Base-by-base conservation (phyloP, 1,139 yeast genomes). In the Kurtzmaniella quercitrusa region DNA sequence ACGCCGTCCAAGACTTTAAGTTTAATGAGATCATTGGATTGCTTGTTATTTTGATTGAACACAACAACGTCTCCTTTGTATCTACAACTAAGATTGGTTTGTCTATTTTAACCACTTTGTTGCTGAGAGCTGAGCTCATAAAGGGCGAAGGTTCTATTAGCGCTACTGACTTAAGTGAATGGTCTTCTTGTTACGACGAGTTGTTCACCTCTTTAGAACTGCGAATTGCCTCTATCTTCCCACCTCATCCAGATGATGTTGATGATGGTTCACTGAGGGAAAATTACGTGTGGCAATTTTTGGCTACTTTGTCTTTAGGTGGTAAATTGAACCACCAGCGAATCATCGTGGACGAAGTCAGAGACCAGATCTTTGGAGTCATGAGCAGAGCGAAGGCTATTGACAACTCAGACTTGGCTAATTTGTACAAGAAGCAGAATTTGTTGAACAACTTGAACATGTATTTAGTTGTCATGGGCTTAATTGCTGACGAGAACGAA, bases 381-480 rank as follows among this genome's bases (percentile, higher is more conserved):
- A 88, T 91, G 80, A 79, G 75, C 48, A 78, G 84, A 52, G 95
- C 96, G 16, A 88, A 87, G 69, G 80, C 80, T 28, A 70, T 84
- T 42, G 76, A 71, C 46, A 68, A 72, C 42, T 59, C 71, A 15
- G 84, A 82, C 47, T 58, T 74, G 47, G 82, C 80, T 19, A 75
- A 78, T 49, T 65, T 72, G 50, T 74, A 76, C 56, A 78, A 74
- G 58, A 77, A 84, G 54, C 78, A 74, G 47, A 84, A 82, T 63
- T 77, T 85, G 56, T 75, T 85, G 56, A 82, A 81, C 53, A 89
- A 91, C 59, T 78, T 93, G 76, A 93, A 93, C 62, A 71, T 93
- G 77, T 91, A 89, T 69, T 77, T 93, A 66, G 94, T 91, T 53
- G 98, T 93, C 41, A 89, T 93, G 94, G 98, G 98, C 3, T 77